A percentile compares a stretch with the other conserved stretches of the same genome.
Evolutionary conservation across 441 rosid species (phyloP).

Genomic region (Omphalea diandra): DNA sequence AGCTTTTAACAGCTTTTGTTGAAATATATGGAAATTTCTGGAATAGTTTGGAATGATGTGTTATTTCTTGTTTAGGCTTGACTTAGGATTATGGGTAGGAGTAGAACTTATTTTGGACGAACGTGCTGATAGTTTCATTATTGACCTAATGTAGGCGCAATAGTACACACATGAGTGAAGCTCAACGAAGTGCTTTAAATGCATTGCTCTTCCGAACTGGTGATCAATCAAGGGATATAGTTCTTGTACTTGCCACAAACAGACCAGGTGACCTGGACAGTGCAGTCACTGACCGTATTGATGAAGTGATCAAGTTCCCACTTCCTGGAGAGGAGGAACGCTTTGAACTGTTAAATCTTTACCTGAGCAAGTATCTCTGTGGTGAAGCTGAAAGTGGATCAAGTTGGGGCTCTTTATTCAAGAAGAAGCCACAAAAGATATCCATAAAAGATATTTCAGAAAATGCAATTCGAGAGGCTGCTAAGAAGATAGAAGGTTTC

Average conservation of each 20-base stretch:
- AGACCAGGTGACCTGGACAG: conserved; percentile 93
- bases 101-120: not conserved
- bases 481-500: conserved; percentile 76
- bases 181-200: conserved; percentile 89
- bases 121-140: not conserved
- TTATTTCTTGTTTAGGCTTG: not conserved
- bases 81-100: not conserved
- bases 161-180: conserved; percentile 89
- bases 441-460: conserved; percentile 63
- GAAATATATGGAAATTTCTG: not conserved
- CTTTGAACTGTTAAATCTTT: conserved; percentile 66
- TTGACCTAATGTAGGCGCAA: conserved; percentile 64
- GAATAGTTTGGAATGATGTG: not conserved
- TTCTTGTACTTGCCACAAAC: conserved; percentile 85
- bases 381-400: conserved; percentile 36
- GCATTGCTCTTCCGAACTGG: conserved; percentile 91
- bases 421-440: conserved; percentile 65
- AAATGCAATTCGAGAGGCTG: conserved; percentile 67
- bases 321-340: conserved; percentile 90
- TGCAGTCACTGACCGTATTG: conserved; percentile 84
- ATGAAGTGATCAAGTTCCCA: conserved; percentile 87
- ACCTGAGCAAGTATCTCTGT: conserved; percentile 61
- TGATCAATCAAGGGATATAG: conserved; percentile 88
- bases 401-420: conserved; percentile 40
- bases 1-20: not conserved